Evolutionary conservation across 768 basidiomycete genomes (phyloP), one percentile per base, ranked within the genome.

Genomic region (Tylopilus rubrobrunneus): DNA sequence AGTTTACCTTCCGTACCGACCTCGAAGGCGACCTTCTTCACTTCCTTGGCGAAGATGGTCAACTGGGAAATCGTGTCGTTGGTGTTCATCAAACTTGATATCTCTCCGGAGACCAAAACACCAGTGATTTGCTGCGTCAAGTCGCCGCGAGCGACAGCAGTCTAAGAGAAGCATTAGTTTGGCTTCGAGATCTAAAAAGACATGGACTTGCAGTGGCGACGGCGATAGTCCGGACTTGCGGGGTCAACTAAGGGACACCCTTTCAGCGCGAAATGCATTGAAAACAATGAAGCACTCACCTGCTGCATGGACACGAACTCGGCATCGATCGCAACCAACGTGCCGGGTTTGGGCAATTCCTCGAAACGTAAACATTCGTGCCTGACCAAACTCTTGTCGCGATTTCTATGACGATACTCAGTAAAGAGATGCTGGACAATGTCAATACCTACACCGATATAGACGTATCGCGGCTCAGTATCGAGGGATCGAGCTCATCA

Each of bases 1-100:
- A 98, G 76, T 72, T 98, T 98, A n/a, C 97, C 96, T 65, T 98
- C 94, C 14, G 96, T 98, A 45, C 96, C 96, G 65, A 99, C 96
- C 70, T 99, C 95, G 33, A 93, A 77, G 2, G 97, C 97, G 51
- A 99, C 96, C 65, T 96, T 91, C 72, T 94, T 98, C 54, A 98
- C 87, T 65, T 89, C 85, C 27, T 82, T 79, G 46, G 85, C 86
- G 67, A 87, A 87, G 61, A 83, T 80, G 17, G 83, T 82, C 53
- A 85, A 69, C 53, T n/a, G n/a, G n/a, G n/a, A n/a, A 62, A 85
- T 84, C 84, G 85, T 85, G 69, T 88, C 87, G 72, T 98, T 98
- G 82, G 98, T 98, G 15, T 94, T 92, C 47, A 97, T 95, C 59
- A 99, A 77, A 59, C 84, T 87, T n/a, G 95, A 76, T 76, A 98